Evolutionary conservation across 257 asterid species (phyloP), one percentile per base, ranked within the genome.

Genomic region (Dorcoceras hygrometricum): DNA sequence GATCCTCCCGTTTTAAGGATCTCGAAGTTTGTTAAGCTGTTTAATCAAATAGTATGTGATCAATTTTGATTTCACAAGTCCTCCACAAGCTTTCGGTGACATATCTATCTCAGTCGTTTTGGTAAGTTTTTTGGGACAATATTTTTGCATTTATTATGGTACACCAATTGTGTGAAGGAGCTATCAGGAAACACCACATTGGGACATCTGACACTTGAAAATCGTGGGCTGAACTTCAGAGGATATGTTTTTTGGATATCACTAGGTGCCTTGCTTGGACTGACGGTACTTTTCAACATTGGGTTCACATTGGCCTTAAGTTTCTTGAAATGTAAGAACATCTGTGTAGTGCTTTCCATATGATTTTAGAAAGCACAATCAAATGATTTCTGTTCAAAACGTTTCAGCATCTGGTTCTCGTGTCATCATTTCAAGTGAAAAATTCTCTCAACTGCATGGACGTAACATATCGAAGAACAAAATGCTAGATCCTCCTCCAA

Each of bases 181-280:
- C 53, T 18, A 7, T 18, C 56, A 5, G 51, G 69, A 22, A 63
- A 74, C 25, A 48, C 73, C 59, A 63, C 71, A 19, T 8, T 74
- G 7, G 78, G 75, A 27, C 51, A 69, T 9, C 29, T 31, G 36
- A 69, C 68, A 31, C 73, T 74, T 24, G 59, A 66, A 26, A 68
- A 25, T 63, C 75, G 60, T 6, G 78, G 78, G 8, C 39, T 74
- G 63, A 36, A 56, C 39, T 69, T 64, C 7, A 12, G 31, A 23
- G 82, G 72, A 58, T 22, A 73, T 43, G 29, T 59, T 56, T 70
- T 59, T 11, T 78, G 79, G 82, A 43, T 78, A 65, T 70, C 79
- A 9, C 8, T 74, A 10, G 77, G 71, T 3, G 82, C 77, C 19
- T 65, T 78, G 9, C 29, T 74, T 62, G 79, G 79, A 65, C 71